Evolutionary conservation across 345 rosid genomes (phyloP), one percentile per base, ranked within the genome.

Genomic region (Camelina neglecta): DNA sequence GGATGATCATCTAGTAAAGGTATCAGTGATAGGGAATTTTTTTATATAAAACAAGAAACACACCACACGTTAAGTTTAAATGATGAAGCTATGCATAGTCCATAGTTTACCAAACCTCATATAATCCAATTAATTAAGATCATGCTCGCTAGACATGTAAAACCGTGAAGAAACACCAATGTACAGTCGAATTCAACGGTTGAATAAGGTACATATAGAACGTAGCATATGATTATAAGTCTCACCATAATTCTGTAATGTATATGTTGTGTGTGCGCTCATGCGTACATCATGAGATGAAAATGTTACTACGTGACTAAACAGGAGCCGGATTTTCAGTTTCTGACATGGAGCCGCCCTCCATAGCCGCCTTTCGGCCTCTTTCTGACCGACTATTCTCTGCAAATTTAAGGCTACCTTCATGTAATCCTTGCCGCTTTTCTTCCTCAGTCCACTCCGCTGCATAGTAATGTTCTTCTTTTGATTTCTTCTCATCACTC

Each of bases 321-420:
- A 88, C 91, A 67, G 71, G 72, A 60, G 59, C 11, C 1, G 85
- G 90, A 4, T 86, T 86, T 21, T 15, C 67, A 47, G 24, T 72
- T 61, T 11, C 84, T 4, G 86, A 76, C 0, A 78, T 78, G 0
- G 88, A 75, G 5, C 55, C 61, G 0, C 85, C 77, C 1, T 60
- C 79, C 1, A 77, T 45, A 16, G 59, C 81, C 4, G 81, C 75
- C 11, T 79, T 79, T 56, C 65, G 69, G 42, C 97, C 97, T 3
- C 97, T 86, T 83, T 89, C 91, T 0, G 91, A 89, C 10, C 85
- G 74, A 72, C 88, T 83, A 74, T 91, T 91, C 70, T 81, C 86
- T 1, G 96, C 92, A 35, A 91, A 91, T 61, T 79, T 87, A 47
- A 91, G 80, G 71, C 94, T 89, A 13, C 81, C 77, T 39, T 81